A percentile compares a stretch with the other conserved stretches of the same genome.
These are phyloP conservation scores for Tuber melanosporum DNA, from an alignment of 495 filamentous ascomycete genomes.

Conservation along the genomic window DNA sequence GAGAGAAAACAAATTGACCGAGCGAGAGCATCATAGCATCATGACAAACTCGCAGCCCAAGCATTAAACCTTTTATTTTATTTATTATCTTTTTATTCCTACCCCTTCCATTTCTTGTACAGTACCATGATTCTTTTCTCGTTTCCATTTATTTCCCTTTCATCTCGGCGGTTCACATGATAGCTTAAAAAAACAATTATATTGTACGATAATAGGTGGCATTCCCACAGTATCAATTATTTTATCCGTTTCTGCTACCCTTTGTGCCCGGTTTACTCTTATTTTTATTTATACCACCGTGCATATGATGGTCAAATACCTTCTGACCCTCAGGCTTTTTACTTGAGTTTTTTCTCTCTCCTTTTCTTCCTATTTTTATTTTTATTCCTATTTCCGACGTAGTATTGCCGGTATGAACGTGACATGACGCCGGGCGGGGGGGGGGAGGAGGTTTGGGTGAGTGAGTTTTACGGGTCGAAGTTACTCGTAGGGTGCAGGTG, in stretches of 20 bases:
- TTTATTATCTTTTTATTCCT: background rate
- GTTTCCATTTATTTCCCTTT: background rate
- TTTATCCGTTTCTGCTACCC: background rate
- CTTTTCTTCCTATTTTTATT: no score
- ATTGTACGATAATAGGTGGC: background rate
- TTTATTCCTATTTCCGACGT: no score
- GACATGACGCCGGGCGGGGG: no score
- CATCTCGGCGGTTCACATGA: background rate
- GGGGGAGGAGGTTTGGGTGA: no score
- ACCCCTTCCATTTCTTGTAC: background rate
- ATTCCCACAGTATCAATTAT: background rate
- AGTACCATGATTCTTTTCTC: background rate
- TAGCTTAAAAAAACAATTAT: background rate
- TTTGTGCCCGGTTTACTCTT: no score
- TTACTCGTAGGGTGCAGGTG: no score
- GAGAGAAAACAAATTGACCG: background rate
- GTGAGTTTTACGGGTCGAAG: no score
- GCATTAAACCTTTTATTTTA: background rate
- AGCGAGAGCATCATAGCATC: background rate
- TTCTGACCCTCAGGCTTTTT: background rate
- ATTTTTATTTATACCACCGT: background rate
- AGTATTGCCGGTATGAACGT: no score
- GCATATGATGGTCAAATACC: background rate
- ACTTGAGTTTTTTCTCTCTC: background rate
- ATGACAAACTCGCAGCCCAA: background rate